phyloP scores from a whole-genome alignment of 768 basidiomycete genomes.

The Candolleomyces eurysporus region DNA sequence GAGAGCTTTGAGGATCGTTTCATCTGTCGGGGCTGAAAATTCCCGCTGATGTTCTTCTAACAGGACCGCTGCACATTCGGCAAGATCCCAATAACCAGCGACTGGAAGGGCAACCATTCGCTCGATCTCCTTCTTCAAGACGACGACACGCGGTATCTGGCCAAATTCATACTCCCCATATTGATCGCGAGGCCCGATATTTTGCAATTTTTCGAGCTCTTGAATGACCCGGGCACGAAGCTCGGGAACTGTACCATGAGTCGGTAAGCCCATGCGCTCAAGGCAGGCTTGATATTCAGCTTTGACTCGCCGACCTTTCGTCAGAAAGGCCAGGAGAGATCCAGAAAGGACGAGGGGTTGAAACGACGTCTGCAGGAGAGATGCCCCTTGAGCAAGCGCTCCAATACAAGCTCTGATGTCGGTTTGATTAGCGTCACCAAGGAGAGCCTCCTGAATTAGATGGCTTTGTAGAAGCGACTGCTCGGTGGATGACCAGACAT shows the following conservation, averaged over 20 bases:
- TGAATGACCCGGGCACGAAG: conserved; percentile 36
- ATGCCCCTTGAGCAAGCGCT: conserved; percentile 47
- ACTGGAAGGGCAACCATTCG: conserved; percentile 44
- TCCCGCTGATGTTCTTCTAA: conserved; percentile 23
- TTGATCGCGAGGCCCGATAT: background rate
- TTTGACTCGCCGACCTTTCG: conserved; percentile 32
- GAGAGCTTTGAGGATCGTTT: conserved; percentile 35
- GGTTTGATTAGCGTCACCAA: conserved; percentile 22
- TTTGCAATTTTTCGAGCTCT: conserved; percentile 29
- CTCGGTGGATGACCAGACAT: conserved; percentile 45
- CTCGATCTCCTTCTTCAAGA: conserved; percentile 44
- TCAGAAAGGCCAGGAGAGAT: conserved; percentile 39
- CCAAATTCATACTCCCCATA: conserved; percentile 36
- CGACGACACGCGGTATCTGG: conserved; percentile 42
- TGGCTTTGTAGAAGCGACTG: conserved; percentile 37
- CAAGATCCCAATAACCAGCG: conserved; percentile 48
- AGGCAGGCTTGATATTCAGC: conserved; percentile 39
- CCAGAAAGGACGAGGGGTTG: conserved; percentile 47
- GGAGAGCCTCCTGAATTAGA: conserved; percentile 41
- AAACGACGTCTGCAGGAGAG: conserved; percentile 46
- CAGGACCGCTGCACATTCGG: conserved; percentile 32
- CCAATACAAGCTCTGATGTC: conserved; percentile 48
- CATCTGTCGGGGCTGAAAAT: conserved; percentile 30
- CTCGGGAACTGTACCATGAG: conserved; percentile 34
- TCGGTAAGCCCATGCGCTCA: conserved; percentile 36